Conservation (phyloP, 2,329 filamentous ascomycete species). For the Sclerotinia sclerotiorum region DNA sequence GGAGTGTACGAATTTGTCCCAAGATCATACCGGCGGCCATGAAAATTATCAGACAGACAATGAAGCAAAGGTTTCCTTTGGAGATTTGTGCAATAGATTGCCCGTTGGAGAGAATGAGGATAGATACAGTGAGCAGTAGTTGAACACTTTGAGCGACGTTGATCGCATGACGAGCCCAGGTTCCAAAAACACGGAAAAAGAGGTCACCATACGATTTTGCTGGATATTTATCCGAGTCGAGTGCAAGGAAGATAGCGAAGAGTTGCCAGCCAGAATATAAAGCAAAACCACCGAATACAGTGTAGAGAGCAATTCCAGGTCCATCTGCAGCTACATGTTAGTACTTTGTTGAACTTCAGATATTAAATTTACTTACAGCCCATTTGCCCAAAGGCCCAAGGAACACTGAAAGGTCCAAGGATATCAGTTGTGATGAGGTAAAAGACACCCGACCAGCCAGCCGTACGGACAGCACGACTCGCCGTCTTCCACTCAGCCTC, state of each 20-base stretch:
- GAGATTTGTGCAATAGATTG: slow-evolving; percentile 30
- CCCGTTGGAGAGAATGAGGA: slow-evolving; percentile 31
- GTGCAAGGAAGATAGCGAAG: slow-evolving; percentile 28
- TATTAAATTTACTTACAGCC: slow-evolving; percentile 23
- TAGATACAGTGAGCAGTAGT: slow-evolving; percentile 27
- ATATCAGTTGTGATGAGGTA: slow-evolving; percentile 36
- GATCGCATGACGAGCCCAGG: slow-evolving; percentile 28
- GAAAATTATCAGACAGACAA: slow-evolving; percentile 37
- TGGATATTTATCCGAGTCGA: slow-evolving; percentile 32
- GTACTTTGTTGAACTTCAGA: background rate
- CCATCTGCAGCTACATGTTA: slow-evolving; percentile 19
- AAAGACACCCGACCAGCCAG: slow-evolving; percentile 32
- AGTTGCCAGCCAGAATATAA: slow-evolving; percentile 33
- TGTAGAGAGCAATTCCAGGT: slow-evolving; percentile 31
- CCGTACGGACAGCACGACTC: slow-evolving; percentile 31
- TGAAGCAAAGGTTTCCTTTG: slow-evolving; percentile 30
- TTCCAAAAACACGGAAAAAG: slow-evolving; percentile 31
- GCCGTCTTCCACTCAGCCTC: slow-evolving; percentile 34
- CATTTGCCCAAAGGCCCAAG: slow-evolving; percentile 29
- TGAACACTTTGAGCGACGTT: slow-evolving; percentile 31
- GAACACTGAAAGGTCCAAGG: slow-evolving; percentile 32
- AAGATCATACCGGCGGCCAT: slow-evolving; percentile 36
- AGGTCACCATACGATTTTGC: slow-evolving; percentile 32
- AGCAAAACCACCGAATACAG: slow-evolving; percentile 31
- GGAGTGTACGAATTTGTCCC: slow-evolving; percentile 38